Percentiles rank a stretch among this genome's conserved stretches.
Conservation (phyloP, 2,329 filamentous ascomycete genomes). For the Colletotrichum destructivum region DNA sequence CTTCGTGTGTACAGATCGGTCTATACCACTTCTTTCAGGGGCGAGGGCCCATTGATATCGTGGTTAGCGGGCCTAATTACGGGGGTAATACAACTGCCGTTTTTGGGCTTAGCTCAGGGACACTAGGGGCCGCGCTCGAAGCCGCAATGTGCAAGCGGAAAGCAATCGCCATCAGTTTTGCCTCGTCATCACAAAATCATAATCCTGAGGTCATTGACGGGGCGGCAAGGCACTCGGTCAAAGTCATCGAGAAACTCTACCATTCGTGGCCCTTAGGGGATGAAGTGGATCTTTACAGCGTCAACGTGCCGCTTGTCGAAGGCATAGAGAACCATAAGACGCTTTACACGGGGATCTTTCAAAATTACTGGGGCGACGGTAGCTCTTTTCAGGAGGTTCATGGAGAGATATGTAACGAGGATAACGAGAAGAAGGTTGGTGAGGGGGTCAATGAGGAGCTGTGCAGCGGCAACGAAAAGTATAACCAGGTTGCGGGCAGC, state of each 20-base stretch:
- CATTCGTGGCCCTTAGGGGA: conserved; percentile 79
- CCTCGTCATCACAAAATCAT: conserved; percentile 89
- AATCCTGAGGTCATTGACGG: conserved; percentile 85
- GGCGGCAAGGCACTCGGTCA: conserved; percentile 81
- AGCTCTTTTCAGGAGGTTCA: conserved; percentile 89
- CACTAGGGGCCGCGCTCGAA: conserved; percentile 83
- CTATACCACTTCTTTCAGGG: conserved; percentile 84
- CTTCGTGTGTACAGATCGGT: conserved; percentile 86
- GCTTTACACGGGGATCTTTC: conserved; percentile 87
- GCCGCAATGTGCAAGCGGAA: conserved; percentile 78
- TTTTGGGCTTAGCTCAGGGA: conserved; percentile 84
- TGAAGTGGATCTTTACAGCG: conserved; percentile 85
- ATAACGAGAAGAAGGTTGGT: conserved; percentile 80
- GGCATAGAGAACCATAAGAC: conserved; percentile 81
- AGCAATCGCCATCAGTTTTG: conserved; percentile 89
- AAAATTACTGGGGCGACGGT: conserved; percentile 90
- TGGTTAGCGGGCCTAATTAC: conserved; percentile 87
- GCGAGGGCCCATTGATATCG: conserved; percentile 80
- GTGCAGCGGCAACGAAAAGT: conserved; percentile 44
- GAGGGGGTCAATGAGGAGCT: conserved; percentile 70
- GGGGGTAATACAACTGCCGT: conserved; percentile 86
- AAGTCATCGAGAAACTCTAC: conserved; percentile 84
- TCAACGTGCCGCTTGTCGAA: conserved; percentile 90
- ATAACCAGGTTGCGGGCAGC: conserved; percentile 51
- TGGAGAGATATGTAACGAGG: conserved; percentile 73